Evolutionary conservation across 495 filamentous ascomycete species (phyloP).

Genomic region (Lasiosphaeris hirsuta): DNA sequence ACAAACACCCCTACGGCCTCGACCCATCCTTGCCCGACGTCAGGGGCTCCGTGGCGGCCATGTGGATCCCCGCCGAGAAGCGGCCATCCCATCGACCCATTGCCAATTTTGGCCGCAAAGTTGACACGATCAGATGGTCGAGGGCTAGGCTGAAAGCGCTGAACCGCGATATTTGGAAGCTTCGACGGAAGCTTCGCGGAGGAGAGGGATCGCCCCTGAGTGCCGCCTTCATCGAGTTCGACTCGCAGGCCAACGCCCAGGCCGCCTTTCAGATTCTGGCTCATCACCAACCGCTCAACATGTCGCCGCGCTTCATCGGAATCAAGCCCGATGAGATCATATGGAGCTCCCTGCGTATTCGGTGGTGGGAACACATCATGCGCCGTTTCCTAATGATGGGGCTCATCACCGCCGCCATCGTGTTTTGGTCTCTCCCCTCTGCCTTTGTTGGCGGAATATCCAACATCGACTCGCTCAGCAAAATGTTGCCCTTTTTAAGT

Average conservation of each 20-base stretch:
- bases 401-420: slow-evolving; percentile 64
- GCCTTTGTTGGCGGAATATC: slow-evolving; percentile 75
- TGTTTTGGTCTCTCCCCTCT: slow-evolving; percentile 90
- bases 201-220: slow-evolving; percentile 50
- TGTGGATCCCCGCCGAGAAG: slow-evolving; percentile 70
- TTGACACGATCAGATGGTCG: slow-evolving; percentile 85
- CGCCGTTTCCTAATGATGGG: slow-evolving; percentile 61
- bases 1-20: slow-evolving; percentile 40
- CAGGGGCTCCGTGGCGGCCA: slow-evolving; percentile 68
- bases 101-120: slow-evolving; percentile 53
- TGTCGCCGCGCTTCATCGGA: slow-evolving; percentile 79
- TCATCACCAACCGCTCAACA: slow-evolving; percentile 77
- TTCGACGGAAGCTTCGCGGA: slow-evolving; percentile 44
- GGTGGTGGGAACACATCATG: slow-evolving; percentile 75
- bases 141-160: slow-evolving; percentile 71
- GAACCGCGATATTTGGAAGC: slow-evolving; percentile 65
- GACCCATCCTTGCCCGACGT: slow-evolving; percentile 38
- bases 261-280: slow-evolving; percentile 75
- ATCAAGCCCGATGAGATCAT: slow-evolving; percentile 76
- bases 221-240: slow-evolving; percentile 81
- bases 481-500: slow-evolving; percentile 57
- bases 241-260: slow-evolving; percentile 72
- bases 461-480: slow-evolving; percentile 66
- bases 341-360: slow-evolving; percentile 77
- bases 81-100: slow-evolving; percentile 45